These are phyloP conservation scores for Erythrophleum ivorense DNA, from an alignment of 331 rosid species.

Conservation along the genomic window DNA sequence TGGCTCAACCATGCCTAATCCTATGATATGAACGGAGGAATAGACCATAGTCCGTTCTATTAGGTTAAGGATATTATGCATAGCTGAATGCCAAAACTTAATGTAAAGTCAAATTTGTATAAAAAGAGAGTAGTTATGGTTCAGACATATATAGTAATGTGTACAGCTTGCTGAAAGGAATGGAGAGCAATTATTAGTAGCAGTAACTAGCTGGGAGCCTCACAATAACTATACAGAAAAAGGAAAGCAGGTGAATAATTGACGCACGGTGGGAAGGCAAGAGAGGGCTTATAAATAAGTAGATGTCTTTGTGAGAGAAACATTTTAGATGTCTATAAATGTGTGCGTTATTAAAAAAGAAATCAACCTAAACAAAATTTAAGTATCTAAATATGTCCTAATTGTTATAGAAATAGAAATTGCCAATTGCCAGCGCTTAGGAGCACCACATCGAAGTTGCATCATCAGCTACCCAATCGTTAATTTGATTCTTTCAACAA, in stretches of 20 bases:
- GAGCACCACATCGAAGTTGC: neutral
- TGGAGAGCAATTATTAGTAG: neutral
- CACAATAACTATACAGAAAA: neutral
- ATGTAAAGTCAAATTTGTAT: neutral
- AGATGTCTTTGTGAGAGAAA: neutral
- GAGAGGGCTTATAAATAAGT: neutral
- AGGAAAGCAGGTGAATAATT: neutral
- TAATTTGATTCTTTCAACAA: conserved; percentile 36
- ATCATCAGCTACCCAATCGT: neutral
- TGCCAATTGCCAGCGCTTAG: conserved; percentile 8
- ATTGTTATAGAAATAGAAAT: neutral
- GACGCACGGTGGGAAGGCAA: neutral
- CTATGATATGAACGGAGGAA: neutral
- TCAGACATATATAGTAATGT: neutral
- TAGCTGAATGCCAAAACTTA: neutral
- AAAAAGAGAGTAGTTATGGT: neutral
- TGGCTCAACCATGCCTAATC: too few species aligned
- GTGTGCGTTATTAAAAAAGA: neutral
- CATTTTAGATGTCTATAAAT: neutral
- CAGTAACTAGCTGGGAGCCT: neutral
- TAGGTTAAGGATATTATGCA: neutral
- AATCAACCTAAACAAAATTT: neutral
- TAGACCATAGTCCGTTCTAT: neutral
- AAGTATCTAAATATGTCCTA: neutral
- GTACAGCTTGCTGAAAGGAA: neutral